Conservation (phyloP, 768 basidiomycete species). For the Amanita inopinata region DNA sequence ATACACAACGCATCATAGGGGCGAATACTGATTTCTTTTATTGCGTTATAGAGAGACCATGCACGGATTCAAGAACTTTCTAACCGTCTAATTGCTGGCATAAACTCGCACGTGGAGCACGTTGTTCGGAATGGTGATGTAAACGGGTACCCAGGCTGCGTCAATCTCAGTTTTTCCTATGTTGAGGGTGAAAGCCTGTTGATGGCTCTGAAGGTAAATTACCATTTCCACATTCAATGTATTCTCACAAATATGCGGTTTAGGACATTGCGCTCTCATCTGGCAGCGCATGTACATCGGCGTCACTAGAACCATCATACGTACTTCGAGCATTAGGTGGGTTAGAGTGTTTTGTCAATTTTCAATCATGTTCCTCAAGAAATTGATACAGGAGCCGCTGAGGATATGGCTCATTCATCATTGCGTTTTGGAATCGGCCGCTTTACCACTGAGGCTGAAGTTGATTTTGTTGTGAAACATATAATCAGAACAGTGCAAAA, state of each 20-base stretch:
- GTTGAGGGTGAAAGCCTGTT: conserved; percentile 95
- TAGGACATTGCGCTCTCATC: conserved; percentile 96
- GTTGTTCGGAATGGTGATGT: conserved; percentile 92
- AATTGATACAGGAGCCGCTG: conserved; percentile 65
- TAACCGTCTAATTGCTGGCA: conserved; percentile 69
- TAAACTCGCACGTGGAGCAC: conserved; percentile 78
- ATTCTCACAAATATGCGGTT: conserved; percentile 6
- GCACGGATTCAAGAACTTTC: conserved; percentile 63
- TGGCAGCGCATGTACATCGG: conserved; percentile 96
- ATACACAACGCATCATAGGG: conserved; percentile 1
- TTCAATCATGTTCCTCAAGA: background rate
- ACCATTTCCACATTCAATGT: background rate
- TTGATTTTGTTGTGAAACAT: conserved; percentile 87
- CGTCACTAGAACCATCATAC: conserved; percentile 96
- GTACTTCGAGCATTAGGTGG: conserved; percentile 89
- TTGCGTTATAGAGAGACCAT: conserved; percentile 71
- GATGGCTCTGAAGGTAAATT: conserved; percentile 88
- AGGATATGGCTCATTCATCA: conserved; percentile 98
- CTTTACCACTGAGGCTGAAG: conserved; percentile 95
- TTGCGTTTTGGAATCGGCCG: conserved; percentile 96
- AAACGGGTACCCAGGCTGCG: conserved; percentile 89
- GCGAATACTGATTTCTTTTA: conserved; percentile 15
- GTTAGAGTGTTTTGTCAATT: conserved; percentile 9
- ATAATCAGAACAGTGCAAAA: conserved; percentile 81
- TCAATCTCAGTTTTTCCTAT: conserved; percentile 92